Base-by-base conservation (phyloP, 768 basidiomycete species). In the Trametes gibbosa region DNA sequence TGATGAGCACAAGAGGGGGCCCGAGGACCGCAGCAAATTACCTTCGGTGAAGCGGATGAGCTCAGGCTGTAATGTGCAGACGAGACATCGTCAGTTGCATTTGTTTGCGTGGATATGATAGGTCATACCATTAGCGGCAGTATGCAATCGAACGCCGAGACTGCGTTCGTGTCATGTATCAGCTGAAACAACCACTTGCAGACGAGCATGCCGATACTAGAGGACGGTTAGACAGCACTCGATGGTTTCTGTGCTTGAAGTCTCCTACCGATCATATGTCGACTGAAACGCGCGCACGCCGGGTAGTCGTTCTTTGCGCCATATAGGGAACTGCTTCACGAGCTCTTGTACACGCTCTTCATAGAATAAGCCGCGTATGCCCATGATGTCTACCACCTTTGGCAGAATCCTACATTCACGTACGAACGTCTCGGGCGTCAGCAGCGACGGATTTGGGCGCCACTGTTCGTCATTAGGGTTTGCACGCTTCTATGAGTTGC, bases 281-380 rank as follows among this genome's bases (percentile, higher is more conserved):
- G 91, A 94, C 66, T 91, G 87, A 66, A 91, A 87, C 4, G 91
- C 91, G 34, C 87, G 83, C 24, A 84, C 82, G 3, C 92, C 91
- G 19, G 90, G 83, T 5, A 85, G 70, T 32, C 92, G 82, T 59
- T 88, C 81, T 39, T 78, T 77, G 32, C 89, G 80, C 92, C 90
- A 92, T 19, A 77, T 69, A 42, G 83, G 81, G 69, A 95, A 86
- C 23, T 77, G 78, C 21, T 79, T 72, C 1, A 88, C 84, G 5
- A 92, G 79, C 50, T 84, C 80, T 10, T 76, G 64, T 5, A 93
- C 78, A 45, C 87, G 79, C 16, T 71, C 74, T 60, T 75, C 74
- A 67, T 90, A 86, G 63, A 84, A 89, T 14, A 71, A 75, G 6
- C 84, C 85, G 23, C 86, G 80, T 71, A 86, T 84, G 9, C 83